Evolutionary conservation across 139 green algal species (phyloP).

Genomic region (Nannochloris sp.): DNA sequence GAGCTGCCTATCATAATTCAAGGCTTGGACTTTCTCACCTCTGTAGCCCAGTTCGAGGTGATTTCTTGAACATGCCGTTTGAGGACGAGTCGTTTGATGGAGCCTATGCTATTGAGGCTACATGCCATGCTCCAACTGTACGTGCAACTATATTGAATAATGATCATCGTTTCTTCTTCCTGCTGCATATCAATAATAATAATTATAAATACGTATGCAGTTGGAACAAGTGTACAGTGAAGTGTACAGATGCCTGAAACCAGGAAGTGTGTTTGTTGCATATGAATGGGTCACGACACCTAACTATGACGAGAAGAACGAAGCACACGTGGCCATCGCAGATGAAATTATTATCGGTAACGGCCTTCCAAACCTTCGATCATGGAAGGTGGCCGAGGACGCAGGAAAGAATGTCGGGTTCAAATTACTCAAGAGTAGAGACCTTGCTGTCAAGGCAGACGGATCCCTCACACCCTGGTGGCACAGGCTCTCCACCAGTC

Average conservation of each 20-base stretch:
- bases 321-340: constrained; percentile 78
- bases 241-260: constrained; percentile 89
- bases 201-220: not conserved
- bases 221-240: constrained; percentile 81
- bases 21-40: constrained; percentile 62
- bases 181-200: not conserved
- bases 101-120: constrained; percentile 93
- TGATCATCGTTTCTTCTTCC: not conserved
- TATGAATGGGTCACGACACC: constrained; percentile 97
- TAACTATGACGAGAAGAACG: constrained; percentile 73
- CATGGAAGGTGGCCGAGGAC: constrained; percentile 68
- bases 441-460: constrained; percentile 41
- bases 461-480: constrained; percentile 10
- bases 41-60: constrained; percentile 74
- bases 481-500: constrained; percentile 14
- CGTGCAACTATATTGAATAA: not conserved
- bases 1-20: constrained; percentile 66
- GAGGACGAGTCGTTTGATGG: constrained; percentile 73
- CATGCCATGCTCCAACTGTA: constrained; percentile 79
- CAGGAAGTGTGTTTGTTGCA: constrained; percentile 71
- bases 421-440: constrained; percentile 44
- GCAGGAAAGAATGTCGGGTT: constrained; percentile 76
- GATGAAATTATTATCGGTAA: constrained; percentile 98
- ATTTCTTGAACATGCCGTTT: constrained; percentile 95
- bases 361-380: constrained; percentile 89